These are phyloP conservation scores for Vitis cinerea DNA, from an alignment of 164 flowering plant genomes.

Conservation along the genomic window DNA sequence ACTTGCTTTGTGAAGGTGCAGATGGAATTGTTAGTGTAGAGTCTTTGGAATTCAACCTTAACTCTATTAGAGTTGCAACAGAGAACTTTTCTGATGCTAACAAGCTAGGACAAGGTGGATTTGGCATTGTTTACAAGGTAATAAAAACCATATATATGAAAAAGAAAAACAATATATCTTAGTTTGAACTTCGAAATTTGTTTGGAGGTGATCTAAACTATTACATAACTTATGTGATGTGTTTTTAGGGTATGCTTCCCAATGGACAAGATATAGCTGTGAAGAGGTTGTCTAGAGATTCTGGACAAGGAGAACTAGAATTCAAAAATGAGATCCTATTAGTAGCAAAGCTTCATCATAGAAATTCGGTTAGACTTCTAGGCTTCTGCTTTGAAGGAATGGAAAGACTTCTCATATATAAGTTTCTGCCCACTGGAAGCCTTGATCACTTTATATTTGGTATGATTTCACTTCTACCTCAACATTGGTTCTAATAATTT, in stretches of 20 bases:
- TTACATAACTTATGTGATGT: no score
- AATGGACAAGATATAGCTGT: conserved; percentile 22
- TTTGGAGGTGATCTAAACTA: no score
- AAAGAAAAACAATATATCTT: no score
- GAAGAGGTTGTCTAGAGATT: conserved; percentile 20
- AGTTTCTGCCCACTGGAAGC: conserved; percentile 21
- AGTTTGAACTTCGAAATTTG: no score
- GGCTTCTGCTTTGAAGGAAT: conserved; percentile 17
- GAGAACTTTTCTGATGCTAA: conserved; percentile 18
- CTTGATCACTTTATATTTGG: conserved; percentile 24
- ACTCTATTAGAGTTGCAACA: conserved; percentile 16
- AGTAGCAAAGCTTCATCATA: conserved; percentile 24
- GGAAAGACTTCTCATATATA: conserved; percentile 28
- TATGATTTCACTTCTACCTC: neutral
- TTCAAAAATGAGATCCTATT: conserved; percentile 28
- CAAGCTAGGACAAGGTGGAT: conserved; percentile 29
- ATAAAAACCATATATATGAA: neutral
- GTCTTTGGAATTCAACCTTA: conserved; percentile 8
- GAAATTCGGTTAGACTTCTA: conserved; percentile 23
- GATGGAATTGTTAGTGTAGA: no score
- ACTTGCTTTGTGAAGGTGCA: no score
- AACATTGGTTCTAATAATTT: no score
- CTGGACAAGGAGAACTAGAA: conserved; percentile 25
- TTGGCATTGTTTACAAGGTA: conserved; percentile 28
- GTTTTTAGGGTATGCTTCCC: conserved; percentile 19